Evolutionary conservation across 1,139 yeast species (phyloP), one percentile per base, ranked within the genome.

Genomic region (Blastobotrys elegans): DNA sequence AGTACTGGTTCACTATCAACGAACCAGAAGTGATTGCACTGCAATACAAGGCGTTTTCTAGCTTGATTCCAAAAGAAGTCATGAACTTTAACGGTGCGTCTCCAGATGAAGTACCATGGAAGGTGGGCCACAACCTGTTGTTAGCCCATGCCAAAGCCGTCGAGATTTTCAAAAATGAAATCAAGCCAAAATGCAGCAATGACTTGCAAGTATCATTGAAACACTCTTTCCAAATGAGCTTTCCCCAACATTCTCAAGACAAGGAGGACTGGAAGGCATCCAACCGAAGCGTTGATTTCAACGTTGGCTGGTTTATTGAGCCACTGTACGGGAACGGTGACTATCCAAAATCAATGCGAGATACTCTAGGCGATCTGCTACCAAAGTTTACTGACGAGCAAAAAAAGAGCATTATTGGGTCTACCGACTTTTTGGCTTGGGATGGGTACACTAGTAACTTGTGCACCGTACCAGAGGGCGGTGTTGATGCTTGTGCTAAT

Each of bases 1-100:
- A 65, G n/a, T 41, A 60, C n/a, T 68, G 67, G 64, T 53, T 69
- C 45, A 63, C 69, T 2, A 52, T 65, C 50, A 68, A 69, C 50
- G 71, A 69, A 47, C 73, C 72, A 5, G 56, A 58, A 33, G 52
- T 60, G 3, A 56, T 55, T 46, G 50, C 58, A 29, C 24, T 24
- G 42, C 36, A 31, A 16, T n/a, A 5, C 11, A 22, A 18, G 8
- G 11, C n/a, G 26, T 11, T 34, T 11, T 18, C 24, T 3, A 16
- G 18, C n/a, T 17, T 34, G n/a, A 13, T n/a, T 4, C 22, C 22
- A 2, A 5, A 2, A 6, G 38, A 34, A 13, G 16, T 55, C 56
- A 58, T 57, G 56, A 13, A 50, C 4, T 16, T 24, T 11, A 4
- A 4, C 20, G 14, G 21, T 8, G 31, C 5, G 3, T 48, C 48